Evolutionary conservation across 176 grass and related monocot genomes (phyloP).

Genomic region (Thinopyrum elongatum): DNA sequence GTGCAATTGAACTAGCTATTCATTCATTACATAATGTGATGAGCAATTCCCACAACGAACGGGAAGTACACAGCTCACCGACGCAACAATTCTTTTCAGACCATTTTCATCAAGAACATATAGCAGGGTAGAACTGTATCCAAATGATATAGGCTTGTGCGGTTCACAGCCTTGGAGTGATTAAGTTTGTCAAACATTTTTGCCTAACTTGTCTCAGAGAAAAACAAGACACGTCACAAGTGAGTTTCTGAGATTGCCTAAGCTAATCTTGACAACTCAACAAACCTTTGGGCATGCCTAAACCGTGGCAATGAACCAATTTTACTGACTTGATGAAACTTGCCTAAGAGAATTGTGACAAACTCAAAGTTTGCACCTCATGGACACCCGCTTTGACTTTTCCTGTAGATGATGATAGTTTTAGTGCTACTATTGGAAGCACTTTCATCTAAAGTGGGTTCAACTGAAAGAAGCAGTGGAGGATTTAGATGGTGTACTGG

Average conservation of each 20-base stretch:
- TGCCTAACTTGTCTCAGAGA: background rate
- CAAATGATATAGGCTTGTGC: background rate
- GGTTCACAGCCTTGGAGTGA: background rate
- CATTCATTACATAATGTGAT: background rate
- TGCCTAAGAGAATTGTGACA: background rate
- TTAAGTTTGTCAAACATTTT: background rate
- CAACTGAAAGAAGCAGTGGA: background rate
- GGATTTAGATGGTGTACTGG: background rate
- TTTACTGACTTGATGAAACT: background rate
- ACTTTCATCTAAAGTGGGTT: background rate
- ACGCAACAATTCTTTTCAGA: background rate
- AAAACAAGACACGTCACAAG: background rate
- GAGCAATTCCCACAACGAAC: background rate
- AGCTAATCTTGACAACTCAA: background rate
- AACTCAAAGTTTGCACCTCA: background rate
- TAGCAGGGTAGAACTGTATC: background rate
- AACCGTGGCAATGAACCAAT: background rate
- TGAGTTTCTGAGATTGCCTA: background rate
- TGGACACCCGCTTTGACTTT: background rate
- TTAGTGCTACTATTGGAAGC: too few relatives aligned
- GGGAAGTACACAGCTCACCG: background rate
- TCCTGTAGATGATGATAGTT: background rate
- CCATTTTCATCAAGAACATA: background rate
- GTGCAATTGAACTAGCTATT: background rate
- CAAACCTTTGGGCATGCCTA: background rate